phyloP scores from a whole-genome alignment of 139 green algal genomes.

The Raphidocelis subcapitata region DNA sequence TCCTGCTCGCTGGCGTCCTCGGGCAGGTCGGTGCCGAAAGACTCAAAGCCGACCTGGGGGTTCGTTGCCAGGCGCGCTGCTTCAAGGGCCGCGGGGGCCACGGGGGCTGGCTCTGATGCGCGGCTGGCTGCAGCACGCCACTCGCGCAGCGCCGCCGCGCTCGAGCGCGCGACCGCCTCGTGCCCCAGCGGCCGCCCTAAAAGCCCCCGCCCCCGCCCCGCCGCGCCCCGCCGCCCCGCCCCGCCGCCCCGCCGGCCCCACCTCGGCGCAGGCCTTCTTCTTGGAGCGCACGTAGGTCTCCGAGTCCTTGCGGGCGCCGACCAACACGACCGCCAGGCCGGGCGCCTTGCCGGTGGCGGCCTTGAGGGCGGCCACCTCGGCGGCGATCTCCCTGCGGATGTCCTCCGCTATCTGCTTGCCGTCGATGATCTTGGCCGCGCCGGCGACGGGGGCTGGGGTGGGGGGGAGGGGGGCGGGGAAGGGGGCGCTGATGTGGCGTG shows the following conservation, averaged over 20 bases:
- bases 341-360: conserved; percentile 60
- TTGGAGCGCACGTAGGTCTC: conserved; percentile 93
- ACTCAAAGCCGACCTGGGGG: conserved; percentile 45
- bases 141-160: not conserved
- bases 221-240: too few species aligned
- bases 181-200: not conserved
- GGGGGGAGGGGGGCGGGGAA: not conserved
- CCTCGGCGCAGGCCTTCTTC: conserved; percentile 79
- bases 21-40: conserved; percentile 55
- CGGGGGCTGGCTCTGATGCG: too few species aligned
- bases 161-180: not conserved
- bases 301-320: conserved; percentile 88
- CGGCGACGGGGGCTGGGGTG: conserved; percentile 1
- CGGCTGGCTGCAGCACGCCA: too few species aligned
- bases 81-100: too few species aligned
- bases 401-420: conserved; percentile 76
- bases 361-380: conserved; percentile 67
- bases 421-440: conserved; percentile 59
- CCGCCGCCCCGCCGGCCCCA: too few species aligned
- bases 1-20: conserved; percentile 42
- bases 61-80: too few species aligned
- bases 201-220: too few species aligned
- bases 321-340: conserved; percentile 91
- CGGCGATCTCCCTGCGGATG: conserved; percentile 81
- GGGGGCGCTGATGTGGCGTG: not conserved